phyloP scores from a whole-genome alignment of 148 eudicot species.

The Amaranthus hypochondriacus region DNA sequence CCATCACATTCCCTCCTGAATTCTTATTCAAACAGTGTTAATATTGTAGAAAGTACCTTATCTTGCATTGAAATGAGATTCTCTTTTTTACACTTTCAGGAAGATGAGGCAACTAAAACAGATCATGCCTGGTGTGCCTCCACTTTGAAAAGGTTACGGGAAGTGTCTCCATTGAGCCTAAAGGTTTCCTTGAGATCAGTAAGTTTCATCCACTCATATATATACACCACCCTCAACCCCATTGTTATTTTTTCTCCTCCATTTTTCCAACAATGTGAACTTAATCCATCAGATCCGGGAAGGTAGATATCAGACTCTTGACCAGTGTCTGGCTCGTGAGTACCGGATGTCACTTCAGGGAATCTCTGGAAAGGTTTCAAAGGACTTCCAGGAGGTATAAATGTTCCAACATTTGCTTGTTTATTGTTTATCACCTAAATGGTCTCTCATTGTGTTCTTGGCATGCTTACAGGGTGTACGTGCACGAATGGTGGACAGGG shows the following conservation, averaged over 20 bases:
- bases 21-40: too few relatives aligned
- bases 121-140: slow-evolving; percentile 70
- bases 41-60: background rate
- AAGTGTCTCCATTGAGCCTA: slow-evolving; percentile 82
- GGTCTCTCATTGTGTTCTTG: slow-evolving; percentile 1
- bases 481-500: slow-evolving; percentile 74
- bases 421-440: background rate
- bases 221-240: background rate
- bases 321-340: slow-evolving; percentile 78
- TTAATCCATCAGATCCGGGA: slow-evolving; percentile 57
- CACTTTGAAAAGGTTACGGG: slow-evolving; percentile 54
- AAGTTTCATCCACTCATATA: slow-evolving; percentile 26
- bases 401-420: background rate
- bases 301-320: slow-evolving; percentile 81
- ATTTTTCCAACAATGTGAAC: background rate
- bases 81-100: slow-evolving; percentile 33
- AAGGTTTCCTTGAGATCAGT: slow-evolving; percentile 85
- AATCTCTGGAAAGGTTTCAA: slow-evolving; percentile 53
- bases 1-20: too few relatives aligned
- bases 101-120: slow-evolving; percentile 60
- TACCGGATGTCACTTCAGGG: slow-evolving; percentile 79
- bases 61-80: background rate
- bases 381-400: slow-evolving; percentile 68
- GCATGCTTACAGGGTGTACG: slow-evolving; percentile 61
- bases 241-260: background rate